phyloP scores from a whole-genome alignment of 805 yeast species.

The Candida patagonica region DNA sequence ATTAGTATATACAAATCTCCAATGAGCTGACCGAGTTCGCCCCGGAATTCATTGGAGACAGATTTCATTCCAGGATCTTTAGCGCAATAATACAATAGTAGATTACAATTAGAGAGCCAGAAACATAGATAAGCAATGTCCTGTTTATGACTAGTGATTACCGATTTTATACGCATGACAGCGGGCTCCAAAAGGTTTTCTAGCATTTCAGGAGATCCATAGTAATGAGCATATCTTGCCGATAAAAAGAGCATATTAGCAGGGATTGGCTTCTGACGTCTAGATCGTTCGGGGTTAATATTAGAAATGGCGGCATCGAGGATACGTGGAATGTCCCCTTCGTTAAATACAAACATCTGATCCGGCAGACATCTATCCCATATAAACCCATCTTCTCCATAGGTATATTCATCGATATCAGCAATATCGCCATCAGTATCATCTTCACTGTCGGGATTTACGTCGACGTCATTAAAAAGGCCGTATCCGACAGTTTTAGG shows the following conservation, averaged over 20 bases:
- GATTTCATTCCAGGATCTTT: conserved; percentile 44
- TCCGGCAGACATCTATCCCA: conserved; percentile 33
- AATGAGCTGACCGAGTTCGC: conserved; percentile 23
- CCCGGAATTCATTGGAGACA: conserved; percentile 24
- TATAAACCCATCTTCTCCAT: conserved; percentile 24
- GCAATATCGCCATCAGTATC: conserved; percentile 12
- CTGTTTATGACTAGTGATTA: conserved; percentile 24
- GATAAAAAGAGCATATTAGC: conserved; percentile 35
- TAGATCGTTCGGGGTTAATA: conserved; percentile 29
- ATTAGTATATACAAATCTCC: conserved; percentile 27
- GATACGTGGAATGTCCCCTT: conserved; percentile 29
- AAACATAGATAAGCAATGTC: conserved; percentile 48
- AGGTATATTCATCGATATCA: conserved; percentile 10
- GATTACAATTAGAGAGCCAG: conserved; percentile 78
- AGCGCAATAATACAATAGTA: conserved; percentile 65
- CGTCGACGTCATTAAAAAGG: conserved; percentile 9
- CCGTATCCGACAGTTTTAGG: conserved; percentile 7
- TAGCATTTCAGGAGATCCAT: conserved; percentile 26
- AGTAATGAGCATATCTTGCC: conserved; percentile 31
- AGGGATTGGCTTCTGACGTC: conserved; percentile 31
- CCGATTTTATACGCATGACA: conserved; percentile 26
- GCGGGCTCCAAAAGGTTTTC: conserved; percentile 25
- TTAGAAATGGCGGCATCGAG: conserved; percentile 30
- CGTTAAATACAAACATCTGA: conserved; percentile 32
- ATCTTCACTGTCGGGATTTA: conserved; percentile 14